phyloP scores from a whole-genome alignment of 352 stramenopile genomes.

The Blastocystis sp. region DNA sequence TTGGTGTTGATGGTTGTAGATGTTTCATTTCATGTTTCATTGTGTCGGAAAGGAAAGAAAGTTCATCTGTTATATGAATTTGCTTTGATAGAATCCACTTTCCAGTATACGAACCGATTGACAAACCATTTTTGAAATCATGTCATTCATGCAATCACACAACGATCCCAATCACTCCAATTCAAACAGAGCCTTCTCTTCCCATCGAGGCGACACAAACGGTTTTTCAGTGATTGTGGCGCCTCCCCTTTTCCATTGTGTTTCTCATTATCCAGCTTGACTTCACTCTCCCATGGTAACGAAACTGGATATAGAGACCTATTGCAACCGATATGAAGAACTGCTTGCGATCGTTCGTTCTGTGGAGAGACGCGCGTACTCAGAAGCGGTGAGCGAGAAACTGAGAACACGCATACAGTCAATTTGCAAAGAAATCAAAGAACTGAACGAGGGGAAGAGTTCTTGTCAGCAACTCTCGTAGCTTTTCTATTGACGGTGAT shows the following conservation, averaged over 20 bases:
- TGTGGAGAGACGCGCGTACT: not conserved
- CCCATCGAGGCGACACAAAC: not conserved
- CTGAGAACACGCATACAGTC: not conserved
- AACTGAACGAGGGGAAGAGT: not conserved
- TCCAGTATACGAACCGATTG: no score
- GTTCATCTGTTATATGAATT: no score
- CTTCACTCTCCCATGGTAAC: constrained; percentile 5
- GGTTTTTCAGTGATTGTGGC: not conserved
- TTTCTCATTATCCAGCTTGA: not conserved
- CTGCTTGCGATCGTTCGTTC: constrained; percentile 1
- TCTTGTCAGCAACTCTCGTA: constrained; percentile 7
- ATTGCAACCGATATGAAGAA: constrained; percentile 52
- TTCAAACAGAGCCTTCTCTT: no score
- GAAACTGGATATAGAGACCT: constrained; percentile 47
- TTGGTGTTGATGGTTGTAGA: no score
- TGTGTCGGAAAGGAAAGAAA: no score
- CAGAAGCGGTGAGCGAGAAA: not conserved
- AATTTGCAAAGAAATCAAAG: not conserved
- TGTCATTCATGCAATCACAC: not conserved
- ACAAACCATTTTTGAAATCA: not conserved
- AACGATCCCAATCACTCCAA: not conserved
- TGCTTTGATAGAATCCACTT: no score
- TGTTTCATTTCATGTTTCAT: no score
- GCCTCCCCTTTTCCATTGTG: no score
- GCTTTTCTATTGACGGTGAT: not conserved